Conservation (phyloP, 225 moss, liverwort and hornwort species). For the Thuidium tamariscinum region DNA sequence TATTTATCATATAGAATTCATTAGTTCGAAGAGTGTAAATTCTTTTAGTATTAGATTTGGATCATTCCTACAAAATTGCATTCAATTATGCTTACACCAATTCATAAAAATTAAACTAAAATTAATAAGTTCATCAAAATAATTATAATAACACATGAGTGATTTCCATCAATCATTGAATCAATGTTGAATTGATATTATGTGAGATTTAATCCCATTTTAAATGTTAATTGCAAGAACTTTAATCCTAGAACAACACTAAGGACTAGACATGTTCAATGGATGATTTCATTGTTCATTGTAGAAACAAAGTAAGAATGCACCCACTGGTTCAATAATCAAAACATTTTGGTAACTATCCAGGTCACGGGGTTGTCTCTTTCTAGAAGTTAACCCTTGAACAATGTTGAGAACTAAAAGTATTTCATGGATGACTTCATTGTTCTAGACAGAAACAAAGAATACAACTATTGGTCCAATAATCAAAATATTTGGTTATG, state of each 20-base stretch:
- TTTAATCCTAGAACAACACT: background rate
- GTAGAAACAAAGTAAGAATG: no score
- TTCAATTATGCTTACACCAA: no score
- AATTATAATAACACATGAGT: background rate
- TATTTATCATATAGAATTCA: background rate
- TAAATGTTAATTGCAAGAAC: background rate
- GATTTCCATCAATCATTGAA: background rate
- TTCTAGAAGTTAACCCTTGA: background rate
- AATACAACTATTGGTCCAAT: no score
- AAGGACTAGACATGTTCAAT: no score
- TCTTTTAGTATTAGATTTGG: background rate
- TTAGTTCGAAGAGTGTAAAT: rapidly evolving
- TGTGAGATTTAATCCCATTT: background rate
- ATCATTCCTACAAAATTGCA: background rate
- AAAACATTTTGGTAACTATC: no score
- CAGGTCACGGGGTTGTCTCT: no score
- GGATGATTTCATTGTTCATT: no score
- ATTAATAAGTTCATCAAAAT: background rate
- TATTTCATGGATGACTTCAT: no score
- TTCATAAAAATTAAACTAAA: background rate
- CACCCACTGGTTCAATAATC: no score
- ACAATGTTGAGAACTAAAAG: no score
- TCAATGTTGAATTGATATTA: background rate
- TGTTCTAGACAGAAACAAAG: no score
- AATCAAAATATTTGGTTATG: no score